Conservation (phyloP, 768 basidiomycete species). For the Leucogyrophana mollusca region DNA sequence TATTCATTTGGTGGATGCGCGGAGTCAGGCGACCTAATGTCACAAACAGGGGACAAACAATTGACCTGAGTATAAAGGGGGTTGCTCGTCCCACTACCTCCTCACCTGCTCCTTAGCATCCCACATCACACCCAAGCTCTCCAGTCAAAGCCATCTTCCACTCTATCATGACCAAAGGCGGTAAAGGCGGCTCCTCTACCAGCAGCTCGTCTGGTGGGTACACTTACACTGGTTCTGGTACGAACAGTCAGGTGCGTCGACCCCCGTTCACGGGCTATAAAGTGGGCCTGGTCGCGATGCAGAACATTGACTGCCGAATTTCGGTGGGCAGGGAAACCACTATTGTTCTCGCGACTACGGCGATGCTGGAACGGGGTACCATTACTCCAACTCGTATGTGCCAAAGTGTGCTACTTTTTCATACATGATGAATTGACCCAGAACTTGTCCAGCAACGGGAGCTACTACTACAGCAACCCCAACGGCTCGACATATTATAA, state of each 20-base stretch:
- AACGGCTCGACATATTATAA: slow-evolving; percentile 63
- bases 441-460: slow-evolving; percentile 39
- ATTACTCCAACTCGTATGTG: slow-evolving; percentile 59
- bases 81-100: too few relatives aligned
- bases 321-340: slow-evolving; percentile 51
- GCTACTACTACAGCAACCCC: slow-evolving; percentile 64
- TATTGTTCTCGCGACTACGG: slow-evolving; percentile 54
- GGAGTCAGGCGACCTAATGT: too few relatives aligned
- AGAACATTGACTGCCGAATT: neutral
- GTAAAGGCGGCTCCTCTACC: too few relatives aligned
- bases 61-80: too few relatives aligned
- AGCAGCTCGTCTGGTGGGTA: slow-evolving; percentile 19
- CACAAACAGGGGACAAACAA: too few relatives aligned
- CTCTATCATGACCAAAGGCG: too few relatives aligned
- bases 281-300: neutral
- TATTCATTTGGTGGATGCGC: too few relatives aligned
- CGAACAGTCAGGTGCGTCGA: slow-evolving; percentile 48
- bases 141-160: too few relatives aligned
- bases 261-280: neutral
- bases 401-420: neutral
- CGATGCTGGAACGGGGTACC: slow-evolving; percentile 45
- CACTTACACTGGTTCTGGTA: slow-evolving; percentile 46
- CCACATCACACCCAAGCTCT: too few relatives aligned
- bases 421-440: neutral
- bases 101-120: too few relatives aligned